A percentile compares a stretch with the other conserved stretches of the same genome.
These are phyloP conservation scores for Tarenaya hassleriana DNA, from an alignment of 345 rosid species.

Conservation along the genomic window DNA sequence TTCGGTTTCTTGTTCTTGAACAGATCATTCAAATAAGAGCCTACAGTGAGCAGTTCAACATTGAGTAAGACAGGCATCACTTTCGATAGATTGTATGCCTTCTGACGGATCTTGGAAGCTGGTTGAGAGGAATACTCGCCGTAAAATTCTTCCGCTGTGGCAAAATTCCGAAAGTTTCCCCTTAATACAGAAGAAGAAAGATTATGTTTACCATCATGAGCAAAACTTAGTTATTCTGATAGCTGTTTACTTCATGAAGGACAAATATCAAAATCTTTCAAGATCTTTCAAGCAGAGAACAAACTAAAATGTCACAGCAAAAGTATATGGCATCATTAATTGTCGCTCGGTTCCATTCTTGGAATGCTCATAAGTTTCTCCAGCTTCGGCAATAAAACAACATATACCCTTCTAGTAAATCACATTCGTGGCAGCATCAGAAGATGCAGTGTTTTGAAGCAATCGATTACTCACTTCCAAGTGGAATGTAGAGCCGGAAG, in stretches of 20 bases:
- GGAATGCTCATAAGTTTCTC: slow-evolving; percentile 1
- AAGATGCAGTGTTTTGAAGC: slow-evolving; percentile 6
- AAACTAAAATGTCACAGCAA: neutral
- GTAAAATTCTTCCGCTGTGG: slow-evolving; percentile 25
- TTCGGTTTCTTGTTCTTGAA: slow-evolving; percentile 33
- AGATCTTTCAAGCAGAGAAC: slow-evolving; percentile 1
- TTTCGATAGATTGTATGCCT: slow-evolving; percentile 37
- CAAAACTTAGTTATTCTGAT: slow-evolving; percentile 8
- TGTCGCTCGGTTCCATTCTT: slow-evolving; percentile 2
- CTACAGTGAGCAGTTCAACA: slow-evolving; percentile 40
- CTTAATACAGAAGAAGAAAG: slow-evolving; percentile 32
- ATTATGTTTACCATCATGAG: slow-evolving; percentile 14
- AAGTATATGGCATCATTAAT: neutral
- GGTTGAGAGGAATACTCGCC: slow-evolving; percentile 47
- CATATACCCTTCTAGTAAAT: neutral
- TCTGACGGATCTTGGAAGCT: slow-evolving; percentile 32
- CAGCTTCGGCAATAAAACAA: slow-evolving; percentile 19
- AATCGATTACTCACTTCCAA: slow-evolving; percentile 48
- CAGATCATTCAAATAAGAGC: slow-evolving; percentile 23
- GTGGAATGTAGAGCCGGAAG: slow-evolving; percentile 38
- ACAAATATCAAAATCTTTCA: slow-evolving; percentile 17
- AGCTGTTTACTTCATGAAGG: slow-evolving; percentile 3
- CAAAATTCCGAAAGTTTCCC: slow-evolving; percentile 44
- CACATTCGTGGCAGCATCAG: neutral
- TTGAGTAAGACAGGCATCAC: slow-evolving; percentile 41